Percentiles rank a stretch among this genome's conserved stretches.
phyloP scores from a whole-genome alignment of 2,329 filamentous ascomycete species.

The Alternaria sp. region DNA sequence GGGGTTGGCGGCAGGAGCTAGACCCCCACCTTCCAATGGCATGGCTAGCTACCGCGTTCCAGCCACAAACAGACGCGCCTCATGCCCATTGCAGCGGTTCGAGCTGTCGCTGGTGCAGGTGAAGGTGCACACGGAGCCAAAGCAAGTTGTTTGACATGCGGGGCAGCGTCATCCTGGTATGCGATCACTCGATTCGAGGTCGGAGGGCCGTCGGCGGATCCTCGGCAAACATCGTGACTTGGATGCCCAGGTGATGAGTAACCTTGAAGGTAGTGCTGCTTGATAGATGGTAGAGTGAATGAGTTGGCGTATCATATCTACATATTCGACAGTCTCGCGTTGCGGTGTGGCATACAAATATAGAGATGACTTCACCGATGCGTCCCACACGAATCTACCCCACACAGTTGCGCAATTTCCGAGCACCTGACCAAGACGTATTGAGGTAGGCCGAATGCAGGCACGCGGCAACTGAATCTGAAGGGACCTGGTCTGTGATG shows the following conservation, averaged over 20 bases:
- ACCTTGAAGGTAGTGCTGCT: neutral
- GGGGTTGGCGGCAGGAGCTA: conserved; percentile 24
- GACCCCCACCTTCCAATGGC: conserved; percentile 24
- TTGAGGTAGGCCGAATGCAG: conserved; percentile 7
- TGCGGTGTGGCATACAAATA: neutral
- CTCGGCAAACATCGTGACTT: neutral
- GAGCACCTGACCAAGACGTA: conserved; percentile 7
- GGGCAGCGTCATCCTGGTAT: conserved; percentile 15
- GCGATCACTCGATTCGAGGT: conserved; percentile 3
- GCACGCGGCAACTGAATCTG: conserved; percentile 1
- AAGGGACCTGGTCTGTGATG: neutral
- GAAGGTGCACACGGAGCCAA: neutral
- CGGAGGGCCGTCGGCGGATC: neutral
- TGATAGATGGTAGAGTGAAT: no score
- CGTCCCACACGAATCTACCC: conserved; percentile 3
- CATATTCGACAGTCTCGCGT: neutral
- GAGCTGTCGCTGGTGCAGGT: neutral
- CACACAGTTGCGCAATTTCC: conserved; percentile 8
- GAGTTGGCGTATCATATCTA: no score
- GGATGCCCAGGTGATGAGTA: neutral
- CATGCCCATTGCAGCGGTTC: conserved; percentile 20
- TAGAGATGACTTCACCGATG: conserved; percentile 13
- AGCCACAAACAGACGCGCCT: conserved; percentile 14
- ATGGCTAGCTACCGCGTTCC: conserved; percentile 1
- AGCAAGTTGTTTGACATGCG: conserved; percentile 5